These are phyloP conservation scores for Xylariales sp. DNA, from an alignment of 2,329 filamentous ascomycete species.

Conservation along the genomic window DNA sequence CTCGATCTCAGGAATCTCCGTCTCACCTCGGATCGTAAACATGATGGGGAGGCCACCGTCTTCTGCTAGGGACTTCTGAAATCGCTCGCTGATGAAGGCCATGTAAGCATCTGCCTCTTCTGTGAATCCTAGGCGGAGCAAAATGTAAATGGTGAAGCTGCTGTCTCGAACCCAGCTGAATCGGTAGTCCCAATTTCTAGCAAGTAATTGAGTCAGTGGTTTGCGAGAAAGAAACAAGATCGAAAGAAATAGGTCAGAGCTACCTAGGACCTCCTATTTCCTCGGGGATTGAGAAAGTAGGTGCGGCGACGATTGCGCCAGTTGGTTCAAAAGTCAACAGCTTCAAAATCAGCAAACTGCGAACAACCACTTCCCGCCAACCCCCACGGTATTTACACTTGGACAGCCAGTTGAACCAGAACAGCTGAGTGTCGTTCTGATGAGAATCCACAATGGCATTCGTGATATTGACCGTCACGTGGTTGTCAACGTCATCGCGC, in stretches of 20 bases:
- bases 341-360: constrained; percentile 71
- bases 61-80: constrained; percentile 54
- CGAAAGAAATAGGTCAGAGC: too few relatives aligned
- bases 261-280: constrained; percentile 60
- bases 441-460: constrained; percentile 53
- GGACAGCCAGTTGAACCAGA: constrained; percentile 70
- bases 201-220: too few relatives aligned
- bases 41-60: constrained; percentile 70
- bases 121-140: constrained; percentile 71
- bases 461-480: constrained; percentile 55
- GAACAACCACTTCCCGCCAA: constrained; percentile 67
- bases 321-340: constrained; percentile 75
- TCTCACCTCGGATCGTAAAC: constrained; percentile 74
- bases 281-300: constrained; percentile 74
- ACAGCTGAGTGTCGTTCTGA: constrained; percentile 66
- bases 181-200: constrained; percentile 68
- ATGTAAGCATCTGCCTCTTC: constrained; percentile 76
- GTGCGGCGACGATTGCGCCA: constrained; percentile 71
- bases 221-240: too few relatives aligned
- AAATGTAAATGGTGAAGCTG: constrained; percentile 73
- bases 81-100: constrained; percentile 69
- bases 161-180: constrained; percentile 76
- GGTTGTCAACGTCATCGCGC: constrained; percentile 54
- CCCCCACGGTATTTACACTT: constrained; percentile 67
- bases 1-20: constrained; percentile 68